These are phyloP conservation scores for Backusella luteola DNA, from an alignment of 192 early-diverging fungal genomes.

Conservation along the genomic window DNA sequence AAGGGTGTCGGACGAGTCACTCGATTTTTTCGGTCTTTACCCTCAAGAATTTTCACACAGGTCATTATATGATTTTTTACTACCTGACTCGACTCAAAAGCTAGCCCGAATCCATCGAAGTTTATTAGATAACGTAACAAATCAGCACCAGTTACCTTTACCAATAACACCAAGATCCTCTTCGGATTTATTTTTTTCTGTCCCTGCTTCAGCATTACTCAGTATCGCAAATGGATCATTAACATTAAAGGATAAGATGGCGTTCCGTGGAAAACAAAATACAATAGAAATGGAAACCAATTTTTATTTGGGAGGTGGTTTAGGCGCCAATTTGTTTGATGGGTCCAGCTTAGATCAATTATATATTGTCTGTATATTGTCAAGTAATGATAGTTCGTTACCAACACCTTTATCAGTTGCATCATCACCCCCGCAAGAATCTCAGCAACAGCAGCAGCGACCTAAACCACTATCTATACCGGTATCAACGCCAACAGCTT, in stretches of 20 bases:
- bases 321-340: slow-evolving; percentile 47
- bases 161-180: slow-evolving; percentile 21
- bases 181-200: slow-evolving; percentile 33
- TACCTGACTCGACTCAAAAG: slow-evolving; percentile 32
- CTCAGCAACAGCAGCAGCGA: background rate
- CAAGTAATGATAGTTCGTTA: background rate
- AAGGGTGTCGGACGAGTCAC: slow-evolving; percentile 49
- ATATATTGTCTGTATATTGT: slow-evolving; percentile 39
- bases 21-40: slow-evolving; percentile 47
- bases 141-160: slow-evolving; percentile 12
- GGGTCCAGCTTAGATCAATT: slow-evolving; percentile 43
- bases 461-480: background rate
- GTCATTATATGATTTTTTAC: slow-evolving; percentile 43
- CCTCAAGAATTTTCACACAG: slow-evolving; percentile 51
- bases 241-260: slow-evolving; percentile 44
- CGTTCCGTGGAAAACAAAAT: slow-evolving; percentile 40
- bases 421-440: background rate
- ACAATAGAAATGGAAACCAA: slow-evolving; percentile 31
- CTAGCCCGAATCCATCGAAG: slow-evolving; percentile 30
- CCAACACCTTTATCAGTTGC: background rate
- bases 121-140: slow-evolving; percentile 36
- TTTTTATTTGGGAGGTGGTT: slow-evolving; percentile 58
- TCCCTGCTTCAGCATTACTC: background rate
- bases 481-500: background rate
- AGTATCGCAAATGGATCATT: slow-evolving; percentile 35